phyloP scores from a whole-genome alignment of 805 yeast species.

The Jamesozyma lodderae region DNA sequence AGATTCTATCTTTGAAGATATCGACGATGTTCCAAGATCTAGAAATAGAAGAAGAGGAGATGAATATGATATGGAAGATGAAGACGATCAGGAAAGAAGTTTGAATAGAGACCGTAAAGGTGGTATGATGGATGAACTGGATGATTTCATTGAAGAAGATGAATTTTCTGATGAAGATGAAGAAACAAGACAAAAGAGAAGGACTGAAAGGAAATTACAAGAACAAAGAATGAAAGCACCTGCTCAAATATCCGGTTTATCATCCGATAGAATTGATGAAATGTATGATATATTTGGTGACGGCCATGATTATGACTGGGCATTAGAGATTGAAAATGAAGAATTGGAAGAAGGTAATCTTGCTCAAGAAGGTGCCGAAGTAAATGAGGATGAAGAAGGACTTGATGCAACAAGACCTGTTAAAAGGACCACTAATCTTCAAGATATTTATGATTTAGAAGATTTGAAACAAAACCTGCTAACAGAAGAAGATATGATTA shows the following conservation, averaged over 20 bases:
- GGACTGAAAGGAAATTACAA: constrained; percentile 23
- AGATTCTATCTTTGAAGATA: constrained; percentile 37
- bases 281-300: constrained; percentile 93
- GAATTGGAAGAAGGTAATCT: constrained; percentile 32
- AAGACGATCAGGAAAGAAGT: constrained; percentile 14
- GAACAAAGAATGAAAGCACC: constrained; percentile 44
- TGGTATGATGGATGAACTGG: constrained; percentile 68
- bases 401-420: constrained; percentile 22
- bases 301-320: constrained; percentile 98
- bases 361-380: constrained; percentile 15
- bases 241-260: constrained; percentile 52
- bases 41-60: constrained; percentile 19
- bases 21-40: constrained; percentile 20
- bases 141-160: constrained; percentile 95
- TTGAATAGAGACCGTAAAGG: constrained; percentile 27
- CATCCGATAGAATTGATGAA: constrained; percentile 86
- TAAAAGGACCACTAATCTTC: constrained; percentile 41
- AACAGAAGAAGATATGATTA: constrained; percentile 83
- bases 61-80: constrained; percentile 13
- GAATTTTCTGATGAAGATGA: constrained; percentile 81
- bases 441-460: constrained; percentile 89
- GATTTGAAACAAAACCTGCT: constrained; percentile 85
- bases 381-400: constrained; percentile 31
- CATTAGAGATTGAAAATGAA: constrained; percentile 63
- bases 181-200: constrained; percentile 37